These are phyloP conservation scores for Aspergillus sp. DNA, from an alignment of 2,329 filamentous ascomycete species.

Conservation along the genomic window DNA sequence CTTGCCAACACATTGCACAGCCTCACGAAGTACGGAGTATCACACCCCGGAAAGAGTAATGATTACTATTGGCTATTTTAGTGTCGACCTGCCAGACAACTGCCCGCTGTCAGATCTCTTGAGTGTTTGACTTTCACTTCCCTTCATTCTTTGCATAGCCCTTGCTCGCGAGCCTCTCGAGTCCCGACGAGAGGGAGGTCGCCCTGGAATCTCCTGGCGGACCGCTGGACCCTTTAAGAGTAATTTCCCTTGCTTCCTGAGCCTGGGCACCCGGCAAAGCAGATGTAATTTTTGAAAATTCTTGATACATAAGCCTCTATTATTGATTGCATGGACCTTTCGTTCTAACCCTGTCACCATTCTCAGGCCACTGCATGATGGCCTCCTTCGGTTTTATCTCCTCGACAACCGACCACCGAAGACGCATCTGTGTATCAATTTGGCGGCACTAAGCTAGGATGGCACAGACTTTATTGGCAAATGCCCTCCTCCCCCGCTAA, in stretches of 20 bases:
- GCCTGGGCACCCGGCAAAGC: not conserved
- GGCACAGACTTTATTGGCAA: slow-evolving; percentile 12
- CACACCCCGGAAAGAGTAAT: not conserved
- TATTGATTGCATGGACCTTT: not conserved
- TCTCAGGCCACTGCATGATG: not conserved
- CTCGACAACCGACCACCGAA: slow-evolving; percentile 4
- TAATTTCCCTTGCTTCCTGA: not conserved
- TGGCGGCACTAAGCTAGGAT: slow-evolving; percentile 5
- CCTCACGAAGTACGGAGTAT: not conserved
- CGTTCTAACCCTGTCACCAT: not conserved
- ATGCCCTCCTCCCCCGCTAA: slow-evolving; percentile 3
- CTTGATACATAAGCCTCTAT: not conserved
- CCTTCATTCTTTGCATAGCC: slow-evolving; percentile 7
- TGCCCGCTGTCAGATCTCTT: slow-evolving; percentile 2
- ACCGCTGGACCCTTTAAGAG: not conserved
- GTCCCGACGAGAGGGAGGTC: not conserved
- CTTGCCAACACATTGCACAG: not conserved
- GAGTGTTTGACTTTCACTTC: slow-evolving; percentile 3
- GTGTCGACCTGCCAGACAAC: not conserved
- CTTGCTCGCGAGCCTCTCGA: slow-evolving; percentile 3
- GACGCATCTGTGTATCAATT: not conserved
- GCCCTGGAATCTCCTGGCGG: not conserved
- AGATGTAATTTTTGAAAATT: not conserved
- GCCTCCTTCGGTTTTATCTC: not conserved
- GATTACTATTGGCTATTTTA: not conserved